A percentile compares a stretch with the other conserved stretches of the same genome.
Evolutionary conservation across 2,329 filamentous ascomycete genomes (phyloP).

Genomic region (Aspergillus sp.): DNA sequence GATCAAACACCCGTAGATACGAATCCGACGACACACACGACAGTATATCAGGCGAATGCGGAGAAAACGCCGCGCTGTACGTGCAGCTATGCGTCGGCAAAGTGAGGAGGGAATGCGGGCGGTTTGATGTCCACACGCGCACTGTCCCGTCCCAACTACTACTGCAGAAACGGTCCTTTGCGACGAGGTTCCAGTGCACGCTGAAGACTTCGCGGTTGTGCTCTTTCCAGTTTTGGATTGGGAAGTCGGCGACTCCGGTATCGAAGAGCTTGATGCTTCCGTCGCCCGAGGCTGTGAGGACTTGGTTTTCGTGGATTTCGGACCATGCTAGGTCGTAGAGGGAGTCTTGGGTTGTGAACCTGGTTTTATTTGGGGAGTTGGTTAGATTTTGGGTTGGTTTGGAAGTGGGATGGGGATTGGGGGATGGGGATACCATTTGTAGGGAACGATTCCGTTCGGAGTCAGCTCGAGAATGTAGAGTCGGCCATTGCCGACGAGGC

Average conservation of each 20-base stretch:
- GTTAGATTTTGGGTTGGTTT: background rate
- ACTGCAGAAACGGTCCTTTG: conserved; percentile 87
- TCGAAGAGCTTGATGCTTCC: conserved; percentile 95
- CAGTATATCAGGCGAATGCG: conserved; percentile 80
- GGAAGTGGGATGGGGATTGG: background rate
- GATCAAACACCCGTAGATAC: conserved; percentile 85
- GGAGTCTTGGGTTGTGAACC: conserved; percentile 95
- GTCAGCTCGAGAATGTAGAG: conserved; percentile 83
- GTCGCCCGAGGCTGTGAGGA: conserved; percentile 86
- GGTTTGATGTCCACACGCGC: conserved; percentile 89
- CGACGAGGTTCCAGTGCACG: conserved; percentile 86
- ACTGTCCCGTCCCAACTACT: conserved; percentile 96
- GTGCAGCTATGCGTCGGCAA: conserved; percentile 91
- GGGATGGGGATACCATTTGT: conserved; percentile 68
- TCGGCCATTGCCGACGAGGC: conserved; percentile 92
- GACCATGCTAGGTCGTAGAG: conserved; percentile 96
- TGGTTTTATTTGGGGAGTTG: conserved; percentile 37
- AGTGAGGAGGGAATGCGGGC: conserved; percentile 73
- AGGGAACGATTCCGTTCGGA: conserved; percentile 76
- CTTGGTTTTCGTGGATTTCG: conserved; percentile 93
- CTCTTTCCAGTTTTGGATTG: conserved; percentile 88
- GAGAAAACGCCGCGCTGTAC: conserved; percentile 88
- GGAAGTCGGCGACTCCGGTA: conserved; percentile 76
- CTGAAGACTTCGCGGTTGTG: conserved; percentile 92
- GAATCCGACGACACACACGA: conserved; percentile 89